Evolutionary conservation across 768 basidiomycete species (phyloP).

Genomic region (Lactarius quietus): DNA sequence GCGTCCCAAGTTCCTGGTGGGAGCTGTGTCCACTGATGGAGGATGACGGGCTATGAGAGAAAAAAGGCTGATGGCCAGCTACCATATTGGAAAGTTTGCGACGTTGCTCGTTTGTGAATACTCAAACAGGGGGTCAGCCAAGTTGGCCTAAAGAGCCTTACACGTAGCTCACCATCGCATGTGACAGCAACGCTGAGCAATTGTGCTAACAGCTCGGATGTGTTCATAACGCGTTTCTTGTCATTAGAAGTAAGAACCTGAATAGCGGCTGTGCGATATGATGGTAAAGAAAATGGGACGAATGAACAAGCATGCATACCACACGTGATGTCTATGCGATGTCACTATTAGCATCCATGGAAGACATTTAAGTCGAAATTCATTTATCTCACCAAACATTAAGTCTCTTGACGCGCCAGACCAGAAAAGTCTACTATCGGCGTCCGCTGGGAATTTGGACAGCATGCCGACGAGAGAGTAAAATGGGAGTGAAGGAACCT

Average conservation of each 20-base stretch:
- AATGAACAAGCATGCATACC: conserved; percentile 9
- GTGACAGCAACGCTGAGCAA: conserved; percentile 19
- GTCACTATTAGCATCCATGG: background rate
- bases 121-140: background rate
- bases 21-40: conserved; percentile 24
- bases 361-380: background rate
- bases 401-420: conserved; percentile 56
- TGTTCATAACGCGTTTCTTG: conserved; percentile 14
- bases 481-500: conserved; percentile 79
- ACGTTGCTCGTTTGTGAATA: conserved; percentile 25
- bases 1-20: conserved; percentile 19
- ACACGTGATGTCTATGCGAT: conserved; percentile 19
- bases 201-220: conserved; percentile 21
- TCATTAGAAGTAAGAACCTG: conserved; percentile 22
- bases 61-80: conserved; percentile 18
- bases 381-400: conserved; percentile 53
- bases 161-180: conserved; percentile 18
- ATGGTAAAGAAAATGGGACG: conserved; percentile 6
- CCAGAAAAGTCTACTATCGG: conserved; percentile 77
- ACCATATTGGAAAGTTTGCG: conserved; percentile 15
- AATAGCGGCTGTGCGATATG: conserved; percentile 20
- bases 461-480: conserved; percentile 71
- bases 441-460: conserved; percentile 73
- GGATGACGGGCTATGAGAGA: conserved; percentile 22
- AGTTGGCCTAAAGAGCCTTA: background rate